phyloP scores from a whole-genome alignment of 495 filamentous ascomycete species.

The Neurospora sp. region DNA sequence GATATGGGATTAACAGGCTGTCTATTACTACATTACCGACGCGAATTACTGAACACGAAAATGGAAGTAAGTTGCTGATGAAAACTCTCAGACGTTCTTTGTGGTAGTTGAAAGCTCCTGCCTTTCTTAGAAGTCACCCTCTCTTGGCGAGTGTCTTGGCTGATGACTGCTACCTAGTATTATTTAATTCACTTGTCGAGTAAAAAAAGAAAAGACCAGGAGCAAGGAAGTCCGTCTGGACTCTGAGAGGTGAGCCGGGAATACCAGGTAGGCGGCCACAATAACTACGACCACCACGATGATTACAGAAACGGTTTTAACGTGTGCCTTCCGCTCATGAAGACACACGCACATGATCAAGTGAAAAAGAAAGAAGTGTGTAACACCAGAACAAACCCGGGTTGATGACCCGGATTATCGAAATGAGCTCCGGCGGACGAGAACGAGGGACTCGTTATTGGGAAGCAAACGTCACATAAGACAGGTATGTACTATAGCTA shows the following conservation, averaged over 20 bases:
- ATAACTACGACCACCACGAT: background rate
- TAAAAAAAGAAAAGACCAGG: background rate
- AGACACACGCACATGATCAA: background rate
- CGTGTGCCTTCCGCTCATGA: slow-evolving; percentile 1
- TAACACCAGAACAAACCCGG: background rate
- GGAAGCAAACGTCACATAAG: background rate
- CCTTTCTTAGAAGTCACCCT: background rate
- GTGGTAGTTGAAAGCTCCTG: background rate
- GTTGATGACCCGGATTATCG: background rate
- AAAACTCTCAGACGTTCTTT: background rate
- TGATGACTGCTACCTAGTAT: background rate
- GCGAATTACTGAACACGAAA: background rate
- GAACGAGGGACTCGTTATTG: background rate
- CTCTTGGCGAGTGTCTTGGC: background rate
- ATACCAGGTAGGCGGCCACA: background rate
- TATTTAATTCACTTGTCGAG: background rate
- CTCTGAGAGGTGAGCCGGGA: background rate
- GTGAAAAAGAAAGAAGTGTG: background rate
- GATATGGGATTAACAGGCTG: background rate
- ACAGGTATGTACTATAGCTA: background rate
- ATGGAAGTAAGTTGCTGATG: background rate
- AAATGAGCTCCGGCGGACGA: background rate
- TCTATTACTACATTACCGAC: background rate
- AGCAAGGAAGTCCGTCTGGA: background rate
- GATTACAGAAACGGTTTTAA: background rate